Evolutionary conservation across 805 yeast genomes (phyloP).

Genomic region (Candida qinlingensis): DNA sequence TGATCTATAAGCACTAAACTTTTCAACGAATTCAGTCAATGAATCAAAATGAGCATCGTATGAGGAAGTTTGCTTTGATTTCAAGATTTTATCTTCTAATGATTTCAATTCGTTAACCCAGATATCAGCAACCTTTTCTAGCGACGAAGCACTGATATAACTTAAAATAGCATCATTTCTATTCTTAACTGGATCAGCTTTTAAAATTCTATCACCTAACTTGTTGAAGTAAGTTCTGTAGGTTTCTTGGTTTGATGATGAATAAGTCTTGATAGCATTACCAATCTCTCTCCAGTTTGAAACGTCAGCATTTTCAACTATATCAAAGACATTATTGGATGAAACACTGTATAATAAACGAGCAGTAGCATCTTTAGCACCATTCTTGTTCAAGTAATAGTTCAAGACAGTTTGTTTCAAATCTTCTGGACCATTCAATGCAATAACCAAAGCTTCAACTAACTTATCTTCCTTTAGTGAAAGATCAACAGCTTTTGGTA

Average conservation of each 20-base stretch:
- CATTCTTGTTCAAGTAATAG: slow-evolving; percentile 61
- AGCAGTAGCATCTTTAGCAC: slow-evolving; percentile 46
- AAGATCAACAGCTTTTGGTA: slow-evolving; percentile 59
- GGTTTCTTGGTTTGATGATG: slow-evolving; percentile 35
- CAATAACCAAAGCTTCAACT: slow-evolving; percentile 77
- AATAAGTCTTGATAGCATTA: slow-evolving; percentile 57
- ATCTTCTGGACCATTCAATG: slow-evolving; percentile 59
- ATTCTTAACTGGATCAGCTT: slow-evolving; percentile 38
- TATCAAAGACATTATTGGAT: slow-evolving; percentile 50
- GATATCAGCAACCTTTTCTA: slow-evolving; percentile 70
- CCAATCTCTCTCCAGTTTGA: slow-evolving; percentile 80
- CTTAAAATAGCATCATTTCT: slow-evolving; percentile 75
- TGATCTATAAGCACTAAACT: slow-evolving; percentile 69
- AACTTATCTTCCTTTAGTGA: slow-evolving; percentile 60
- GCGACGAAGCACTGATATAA: slow-evolving; percentile 74
- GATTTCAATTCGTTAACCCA: slow-evolving; percentile 76
- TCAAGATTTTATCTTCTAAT: slow-evolving; percentile 37
- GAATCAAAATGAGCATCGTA: slow-evolving; percentile 83
- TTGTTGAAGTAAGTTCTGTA: slow-evolving; percentile 52
- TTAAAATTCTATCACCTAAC: slow-evolving; percentile 74
- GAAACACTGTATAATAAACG: slow-evolving; percentile 70
- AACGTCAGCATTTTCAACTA: slow-evolving; percentile 74
- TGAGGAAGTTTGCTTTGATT: slow-evolving; percentile 44
- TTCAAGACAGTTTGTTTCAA: slow-evolving; percentile 64
- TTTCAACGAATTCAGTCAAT: slow-evolving; percentile 75